Conservation (phyloP, 1,284 basidiomycete genomes). For the Tremellales sp. region DNA sequence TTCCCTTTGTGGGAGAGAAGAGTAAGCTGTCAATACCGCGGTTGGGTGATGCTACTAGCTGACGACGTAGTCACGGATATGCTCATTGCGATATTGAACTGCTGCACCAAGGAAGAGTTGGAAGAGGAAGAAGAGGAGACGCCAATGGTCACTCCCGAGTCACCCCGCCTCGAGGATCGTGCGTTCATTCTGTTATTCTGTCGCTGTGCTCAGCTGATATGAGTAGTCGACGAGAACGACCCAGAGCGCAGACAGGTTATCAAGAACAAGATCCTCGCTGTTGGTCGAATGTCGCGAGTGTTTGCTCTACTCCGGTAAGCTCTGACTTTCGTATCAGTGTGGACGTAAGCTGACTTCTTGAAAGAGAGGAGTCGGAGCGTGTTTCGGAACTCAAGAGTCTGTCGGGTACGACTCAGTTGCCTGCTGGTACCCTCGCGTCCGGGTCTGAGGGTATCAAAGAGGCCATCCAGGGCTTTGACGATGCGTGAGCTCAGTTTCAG, state of each 20-base stretch:
- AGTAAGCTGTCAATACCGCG: constrained; percentile 54
- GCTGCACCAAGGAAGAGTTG: constrained; percentile 89
- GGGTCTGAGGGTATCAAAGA: constrained; percentile 96
- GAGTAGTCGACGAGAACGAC: constrained; percentile 42
- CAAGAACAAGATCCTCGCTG: constrained; percentile 98
- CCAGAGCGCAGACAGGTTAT: constrained; percentile 77
- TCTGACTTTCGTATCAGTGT: neutral
- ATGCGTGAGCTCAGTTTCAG: constrained; percentile 65
- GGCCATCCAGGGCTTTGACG: constrained; percentile 87
- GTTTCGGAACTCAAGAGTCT: constrained; percentile 95
- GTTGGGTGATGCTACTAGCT: constrained; percentile 5
- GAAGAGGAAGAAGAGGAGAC: constrained; percentile 75
- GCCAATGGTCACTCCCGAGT: constrained; percentile 43
- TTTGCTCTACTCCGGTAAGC: constrained; percentile 89
- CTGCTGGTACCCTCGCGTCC: constrained; percentile 79
- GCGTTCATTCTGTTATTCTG: constrained; percentile 28
- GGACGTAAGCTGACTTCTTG: neutral
- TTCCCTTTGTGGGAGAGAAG: constrained; percentile 97
- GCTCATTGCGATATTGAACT: constrained; percentile 89
- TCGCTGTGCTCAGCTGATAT: neutral
- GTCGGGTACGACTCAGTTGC: constrained; percentile 70
- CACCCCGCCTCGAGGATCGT: constrained; percentile 26
- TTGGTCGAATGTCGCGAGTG: constrained; percentile 92
- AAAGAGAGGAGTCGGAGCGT: constrained; percentile 92
- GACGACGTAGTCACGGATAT: constrained; percentile 77